phyloP scores from a whole-genome alignment of 371 early-diverging fungal genomes.

The Apophysomyces ossiformis region DNA sequence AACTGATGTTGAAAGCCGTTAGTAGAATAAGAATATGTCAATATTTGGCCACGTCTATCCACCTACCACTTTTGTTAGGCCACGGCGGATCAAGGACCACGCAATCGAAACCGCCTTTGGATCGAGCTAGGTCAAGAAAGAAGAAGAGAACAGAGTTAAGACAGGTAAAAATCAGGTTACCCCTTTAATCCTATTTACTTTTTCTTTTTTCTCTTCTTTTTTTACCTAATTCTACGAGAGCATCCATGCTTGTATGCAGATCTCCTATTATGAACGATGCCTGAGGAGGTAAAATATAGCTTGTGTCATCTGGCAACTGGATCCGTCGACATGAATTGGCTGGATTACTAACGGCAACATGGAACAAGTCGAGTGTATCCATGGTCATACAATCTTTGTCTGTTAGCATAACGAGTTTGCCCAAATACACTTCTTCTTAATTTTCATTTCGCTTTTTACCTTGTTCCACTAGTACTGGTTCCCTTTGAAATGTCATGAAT shows the following conservation, averaged over 20 bases:
- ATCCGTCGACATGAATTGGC: constrained; percentile 15
- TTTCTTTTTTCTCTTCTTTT: background rate
- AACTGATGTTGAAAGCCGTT: constrained; percentile 24
- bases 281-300: constrained; percentile 42
- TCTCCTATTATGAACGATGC: constrained; percentile 45
- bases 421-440: too few relatives aligned
- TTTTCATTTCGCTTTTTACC: background rate
- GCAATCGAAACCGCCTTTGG: constrained; percentile 55
- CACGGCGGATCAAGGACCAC: constrained; percentile 84
- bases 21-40: too few relatives aligned
- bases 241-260: constrained; percentile 31
- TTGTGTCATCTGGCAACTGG: constrained; percentile 22
- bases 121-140: constrained; percentile 15
- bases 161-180: too few relatives aligned
- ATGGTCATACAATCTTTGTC: constrained; percentile 14
- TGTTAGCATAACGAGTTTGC: too few relatives aligned
- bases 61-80: constrained; percentile 67
- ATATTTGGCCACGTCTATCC: background rate
- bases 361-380: constrained; percentile 41
- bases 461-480: background rate
- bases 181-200: too few relatives aligned
- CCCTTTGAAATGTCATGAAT: constrained; percentile 2
- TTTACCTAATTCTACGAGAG: constrained; percentile 37
- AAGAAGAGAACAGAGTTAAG: too few relatives aligned
- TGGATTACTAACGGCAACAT: constrained; percentile 25